Evolutionary conservation across 768 basidiomycete species (phyloP).

Genomic region (Melanogaster broomeanus): DNA sequence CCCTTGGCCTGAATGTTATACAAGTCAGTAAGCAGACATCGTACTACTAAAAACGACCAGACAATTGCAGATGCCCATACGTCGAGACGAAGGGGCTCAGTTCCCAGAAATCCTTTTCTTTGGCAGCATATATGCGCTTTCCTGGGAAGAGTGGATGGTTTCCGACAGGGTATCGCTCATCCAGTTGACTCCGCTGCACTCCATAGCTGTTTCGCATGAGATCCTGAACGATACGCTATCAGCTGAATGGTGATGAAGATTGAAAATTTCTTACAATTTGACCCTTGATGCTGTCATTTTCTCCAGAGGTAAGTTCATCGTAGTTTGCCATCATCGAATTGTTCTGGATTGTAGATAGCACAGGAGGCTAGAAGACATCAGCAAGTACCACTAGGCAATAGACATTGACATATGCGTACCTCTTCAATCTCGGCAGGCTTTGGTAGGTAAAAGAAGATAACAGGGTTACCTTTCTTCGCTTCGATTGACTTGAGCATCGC

Average conservation of each 20-base stretch:
- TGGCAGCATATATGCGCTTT: constrained; percentile 1
- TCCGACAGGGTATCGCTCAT: background rate
- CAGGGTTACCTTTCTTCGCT: constrained; percentile 1
- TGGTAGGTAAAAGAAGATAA: background rate
- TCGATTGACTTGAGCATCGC: constrained; percentile 1
- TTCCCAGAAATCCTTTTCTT: background rate
- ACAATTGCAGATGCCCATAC: constrained; percentile 3
- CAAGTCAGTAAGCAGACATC: background rate
- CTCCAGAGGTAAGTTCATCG: background rate
- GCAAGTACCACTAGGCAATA: background rate
- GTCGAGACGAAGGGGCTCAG: background rate
- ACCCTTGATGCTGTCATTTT: background rate
- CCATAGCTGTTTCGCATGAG: background rate
- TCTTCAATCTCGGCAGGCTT: background rate
- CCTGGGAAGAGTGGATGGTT: constrained; percentile 1
- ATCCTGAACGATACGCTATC: background rate
- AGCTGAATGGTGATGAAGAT: background rate
- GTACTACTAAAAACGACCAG: background rate
- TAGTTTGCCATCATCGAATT: background rate
- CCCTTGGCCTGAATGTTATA: background rate
- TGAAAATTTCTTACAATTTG: background rate
- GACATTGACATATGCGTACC: background rate
- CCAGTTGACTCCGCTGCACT: background rate
- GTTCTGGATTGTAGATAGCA: too few relatives aligned
- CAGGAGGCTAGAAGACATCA: background rate